phyloP scores from a whole-genome alignment of 2,329 filamentous ascomycete species.

The Albifimbria verrucaria region DNA sequence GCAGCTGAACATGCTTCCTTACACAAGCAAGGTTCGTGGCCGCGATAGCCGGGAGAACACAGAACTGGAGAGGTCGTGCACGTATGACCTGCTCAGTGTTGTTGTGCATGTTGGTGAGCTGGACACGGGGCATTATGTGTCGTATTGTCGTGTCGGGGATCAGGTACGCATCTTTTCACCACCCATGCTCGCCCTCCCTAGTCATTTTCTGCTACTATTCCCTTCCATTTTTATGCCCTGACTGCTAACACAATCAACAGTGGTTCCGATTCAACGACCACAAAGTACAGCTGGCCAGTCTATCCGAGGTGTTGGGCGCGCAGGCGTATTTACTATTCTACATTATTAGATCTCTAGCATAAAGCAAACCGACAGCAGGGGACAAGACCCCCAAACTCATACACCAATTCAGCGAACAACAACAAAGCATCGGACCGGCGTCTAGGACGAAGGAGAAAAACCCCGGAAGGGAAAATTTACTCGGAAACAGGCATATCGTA shows the following conservation, averaged over 20 bases:
- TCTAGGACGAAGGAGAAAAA: not conserved
- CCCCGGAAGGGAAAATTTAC: not conserved
- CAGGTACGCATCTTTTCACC: conserved; percentile 39
- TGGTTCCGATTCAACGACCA: conserved; percentile 98
- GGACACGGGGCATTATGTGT: conserved; percentile 87
- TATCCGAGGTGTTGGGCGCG: conserved; percentile 79
- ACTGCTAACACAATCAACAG: conserved; percentile 39
- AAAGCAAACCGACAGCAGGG: too few relatives aligned
- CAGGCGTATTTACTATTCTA: conserved; percentile 94
- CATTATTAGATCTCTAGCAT: conserved; percentile 58
- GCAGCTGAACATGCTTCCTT: conserved; percentile 85
- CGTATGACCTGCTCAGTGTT: conserved; percentile 85
- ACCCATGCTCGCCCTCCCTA: too few relatives aligned
- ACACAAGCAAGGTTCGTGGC: conserved; percentile 65
- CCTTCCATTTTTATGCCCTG: too few relatives aligned
- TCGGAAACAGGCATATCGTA: not conserved
- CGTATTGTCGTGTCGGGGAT: conserved; percentile 80
- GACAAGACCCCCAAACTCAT: too few relatives aligned
- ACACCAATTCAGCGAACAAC: too few relatives aligned
- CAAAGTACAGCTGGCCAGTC: conserved; percentile 78
- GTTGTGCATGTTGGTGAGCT: conserved; percentile 93
- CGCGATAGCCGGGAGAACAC: conserved; percentile 50
- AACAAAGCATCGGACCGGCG: not conserved
- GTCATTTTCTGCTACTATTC: too few relatives aligned
- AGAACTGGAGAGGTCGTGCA: conserved; percentile 62